Conservation (phyloP, 2,329 filamentous ascomycete genomes). For the Gnomoniopsis smithogilvyi region DNA sequence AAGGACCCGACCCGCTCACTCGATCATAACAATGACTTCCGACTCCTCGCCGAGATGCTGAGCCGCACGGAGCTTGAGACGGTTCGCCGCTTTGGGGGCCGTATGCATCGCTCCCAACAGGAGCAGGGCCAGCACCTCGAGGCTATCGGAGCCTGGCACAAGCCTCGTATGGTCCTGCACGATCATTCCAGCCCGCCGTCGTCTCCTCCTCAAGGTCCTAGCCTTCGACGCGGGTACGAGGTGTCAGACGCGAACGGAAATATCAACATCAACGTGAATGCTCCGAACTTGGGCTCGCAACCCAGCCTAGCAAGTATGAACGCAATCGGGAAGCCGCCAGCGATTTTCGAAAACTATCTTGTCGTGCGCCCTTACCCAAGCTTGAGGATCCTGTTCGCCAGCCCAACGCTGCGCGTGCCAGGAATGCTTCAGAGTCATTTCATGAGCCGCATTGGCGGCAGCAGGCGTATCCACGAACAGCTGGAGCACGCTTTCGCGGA, state of each 20-base stretch:
- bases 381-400: slow-evolving; percentile 66
- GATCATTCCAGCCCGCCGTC: slow-evolving; percentile 18
- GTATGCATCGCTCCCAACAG: slow-evolving; percentile 51
- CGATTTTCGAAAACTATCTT: slow-evolving; percentile 57
- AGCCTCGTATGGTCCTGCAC: slow-evolving; percentile 36
- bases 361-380: slow-evolving; percentile 64
- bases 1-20: not conserved
- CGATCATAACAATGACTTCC: slow-evolving; percentile 56
- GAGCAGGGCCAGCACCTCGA: slow-evolving; percentile 31
- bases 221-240: not conserved
- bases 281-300: not conserved
- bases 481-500: slow-evolving; percentile 59
- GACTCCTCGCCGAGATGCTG: slow-evolving; percentile 66
- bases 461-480: slow-evolving; percentile 42
- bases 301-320: not conserved
- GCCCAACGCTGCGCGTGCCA: slow-evolving; percentile 62
- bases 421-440: slow-evolving; percentile 63
- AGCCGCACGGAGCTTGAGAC: slow-evolving; percentile 64
- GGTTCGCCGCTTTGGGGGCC: slow-evolving; percentile 60
- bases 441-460: slow-evolving; percentile 51
- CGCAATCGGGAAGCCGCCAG: slow-evolving; percentile 25
- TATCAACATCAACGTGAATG: not conserved
- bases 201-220: not conserved
- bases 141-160: slow-evolving; percentile 34
- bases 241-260: not conserved